phyloP scores from a whole-genome alignment of 768 basidiomycete genomes.

The Ramaria sp. region DNA sequence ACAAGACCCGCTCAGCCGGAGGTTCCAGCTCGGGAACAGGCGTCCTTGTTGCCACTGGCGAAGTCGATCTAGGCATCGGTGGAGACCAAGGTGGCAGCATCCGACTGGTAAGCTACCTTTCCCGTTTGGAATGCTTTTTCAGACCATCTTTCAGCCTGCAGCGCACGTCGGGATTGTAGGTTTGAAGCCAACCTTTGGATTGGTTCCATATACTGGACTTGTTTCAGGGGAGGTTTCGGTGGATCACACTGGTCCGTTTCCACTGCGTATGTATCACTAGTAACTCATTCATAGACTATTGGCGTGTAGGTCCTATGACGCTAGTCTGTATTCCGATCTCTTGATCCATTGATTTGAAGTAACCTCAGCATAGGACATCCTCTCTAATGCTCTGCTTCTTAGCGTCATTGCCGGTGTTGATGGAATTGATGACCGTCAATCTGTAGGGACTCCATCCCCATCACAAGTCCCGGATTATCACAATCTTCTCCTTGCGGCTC shows the following conservation, averaged over 20 bases:
- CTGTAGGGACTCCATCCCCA: conserved; percentile 23
- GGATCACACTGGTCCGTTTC: conserved; percentile 27
- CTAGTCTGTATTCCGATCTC: background rate
- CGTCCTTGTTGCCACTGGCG: conserved; percentile 27
- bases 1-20: conserved; percentile 29
- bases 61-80: conserved; percentile 34
- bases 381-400: conserved; percentile 30
- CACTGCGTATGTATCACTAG: background rate
- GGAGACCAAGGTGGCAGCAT: conserved; percentile 38
- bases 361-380: conserved; percentile 15
- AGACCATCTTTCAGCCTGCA: conserved; percentile 21
- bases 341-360: background rate
- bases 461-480: conserved; percentile 24
- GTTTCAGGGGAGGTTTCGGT: conserved; percentile 27
- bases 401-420: conserved; percentile 34
- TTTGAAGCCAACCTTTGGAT: conserved; percentile 31
- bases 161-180: conserved; percentile 33
- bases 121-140: background rate
- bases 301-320: background rate
- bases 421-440: conserved; percentile 31
- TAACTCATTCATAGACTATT: background rate
- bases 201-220: conserved; percentile 38
- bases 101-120: conserved; percentile 17
- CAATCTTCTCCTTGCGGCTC: conserved; percentile 15
- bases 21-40: conserved; percentile 35